phyloP scores from a whole-genome alignment of 257 asterid species.

The Salvia hispanica region DNA sequence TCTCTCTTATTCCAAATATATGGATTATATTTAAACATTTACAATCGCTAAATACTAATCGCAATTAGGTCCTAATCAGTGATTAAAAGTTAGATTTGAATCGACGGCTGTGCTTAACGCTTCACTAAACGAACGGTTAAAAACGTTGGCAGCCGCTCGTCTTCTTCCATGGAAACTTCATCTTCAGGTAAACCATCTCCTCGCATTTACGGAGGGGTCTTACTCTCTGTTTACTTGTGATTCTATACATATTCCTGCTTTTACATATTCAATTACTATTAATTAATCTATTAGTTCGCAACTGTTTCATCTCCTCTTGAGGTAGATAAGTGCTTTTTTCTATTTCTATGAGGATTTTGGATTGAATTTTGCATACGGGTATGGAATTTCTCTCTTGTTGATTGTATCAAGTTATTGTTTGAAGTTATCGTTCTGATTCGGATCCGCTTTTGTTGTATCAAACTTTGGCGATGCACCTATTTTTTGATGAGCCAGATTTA shows the following conservation, averaged over 20 bases:
- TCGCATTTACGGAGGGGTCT: slow-evolving; percentile 21
- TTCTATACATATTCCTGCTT: neutral
- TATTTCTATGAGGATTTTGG: slow-evolving; percentile 13
- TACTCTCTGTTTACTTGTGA: slow-evolving; percentile 15
- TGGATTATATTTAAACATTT: too few relatives aligned
- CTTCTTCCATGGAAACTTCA: slow-evolving; percentile 22
- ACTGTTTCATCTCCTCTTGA: neutral
- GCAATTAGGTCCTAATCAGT: neutral
- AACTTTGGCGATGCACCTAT: neutral
- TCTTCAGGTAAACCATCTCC: slow-evolving; percentile 26
- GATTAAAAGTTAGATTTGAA: slow-evolving; percentile 5
- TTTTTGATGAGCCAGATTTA: slow-evolving; percentile 13
- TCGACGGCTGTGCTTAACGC: slow-evolving; percentile 25
- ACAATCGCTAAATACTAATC: neutral
- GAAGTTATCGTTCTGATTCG: neutral
- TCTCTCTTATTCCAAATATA: too few relatives aligned
- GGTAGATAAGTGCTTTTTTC: neutral
- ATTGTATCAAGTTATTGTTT: neutral
- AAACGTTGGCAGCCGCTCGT: slow-evolving; percentile 26
- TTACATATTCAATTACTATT: neutral
- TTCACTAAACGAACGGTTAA: slow-evolving; percentile 28
- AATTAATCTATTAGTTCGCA: slow-evolving; percentile 16
- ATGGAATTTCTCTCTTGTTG: slow-evolving; percentile 1
- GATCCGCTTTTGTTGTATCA: slow-evolving; percentile 1
- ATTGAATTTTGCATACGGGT: slow-evolving; percentile 17